phyloP scores from a whole-genome alignment of 768 basidiomycete genomes.

The Boletellus sp. region DNA sequence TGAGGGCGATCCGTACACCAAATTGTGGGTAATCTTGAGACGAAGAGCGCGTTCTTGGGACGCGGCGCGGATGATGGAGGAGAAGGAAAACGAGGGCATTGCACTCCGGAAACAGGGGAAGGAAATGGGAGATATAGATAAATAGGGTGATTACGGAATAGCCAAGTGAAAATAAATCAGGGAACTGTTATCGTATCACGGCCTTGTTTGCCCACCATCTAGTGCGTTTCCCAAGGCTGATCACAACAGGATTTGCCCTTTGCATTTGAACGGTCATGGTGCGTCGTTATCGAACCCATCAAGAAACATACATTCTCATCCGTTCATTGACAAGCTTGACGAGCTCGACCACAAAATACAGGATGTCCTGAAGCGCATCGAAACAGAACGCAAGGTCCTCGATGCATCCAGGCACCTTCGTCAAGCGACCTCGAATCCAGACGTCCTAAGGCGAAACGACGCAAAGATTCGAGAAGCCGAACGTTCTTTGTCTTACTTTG shows the following conservation, averaged over 20 bases:
- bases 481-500: constrained; percentile 80
- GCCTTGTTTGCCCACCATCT: constrained; percentile 26
- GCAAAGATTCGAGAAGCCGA: constrained; percentile 85
- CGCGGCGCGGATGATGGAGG: constrained; percentile 38
- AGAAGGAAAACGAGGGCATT: constrained; percentile 33
- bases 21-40: constrained; percentile 45
- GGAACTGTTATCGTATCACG: constrained; percentile 29
- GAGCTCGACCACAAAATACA: constrained; percentile 93
- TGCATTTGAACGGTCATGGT: constrained; percentile 30
- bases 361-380: constrained; percentile 85
- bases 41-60: constrained; percentile 43
- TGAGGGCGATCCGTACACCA: constrained; percentile 35
- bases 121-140: background rate
- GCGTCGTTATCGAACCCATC: constrained; percentile 12
- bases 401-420: constrained; percentile 78
- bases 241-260: constrained; percentile 14
- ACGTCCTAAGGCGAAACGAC: constrained; percentile 78
- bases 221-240: constrained; percentile 10
- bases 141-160: constrained; percentile 22
- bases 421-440: constrained; percentile 80
- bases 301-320: constrained; percentile 4
- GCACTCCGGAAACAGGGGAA: background rate
- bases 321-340: constrained; percentile 24
- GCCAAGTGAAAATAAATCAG: constrained; percentile 22
- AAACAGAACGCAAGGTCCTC: constrained; percentile 89